phyloP scores from a whole-genome alignment of 2,329 filamentous ascomycete species.

The Lomentospora prolificans region DNA sequence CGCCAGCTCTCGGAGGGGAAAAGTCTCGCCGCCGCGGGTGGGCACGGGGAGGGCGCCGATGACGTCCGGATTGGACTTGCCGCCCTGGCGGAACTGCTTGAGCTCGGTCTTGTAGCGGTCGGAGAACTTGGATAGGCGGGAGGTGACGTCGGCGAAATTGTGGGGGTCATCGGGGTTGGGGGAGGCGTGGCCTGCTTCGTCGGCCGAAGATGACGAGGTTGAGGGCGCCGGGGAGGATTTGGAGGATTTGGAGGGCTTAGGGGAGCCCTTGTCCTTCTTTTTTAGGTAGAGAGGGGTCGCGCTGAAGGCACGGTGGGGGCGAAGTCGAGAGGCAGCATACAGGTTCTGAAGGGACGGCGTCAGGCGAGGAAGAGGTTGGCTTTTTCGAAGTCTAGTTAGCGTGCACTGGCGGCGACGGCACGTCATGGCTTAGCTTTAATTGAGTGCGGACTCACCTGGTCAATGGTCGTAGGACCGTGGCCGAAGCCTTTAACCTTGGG shows the following conservation, averaged over 20 bases:
- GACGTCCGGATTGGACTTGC: constrained; percentile 40
- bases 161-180: constrained; percentile 33
- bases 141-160: constrained; percentile 37
- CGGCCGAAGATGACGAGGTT: constrained; percentile 14
- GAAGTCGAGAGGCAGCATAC: neutral
- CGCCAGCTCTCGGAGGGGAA: constrained; percentile 45
- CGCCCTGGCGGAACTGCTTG: constrained; percentile 30
- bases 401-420: no score
- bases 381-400: no score
- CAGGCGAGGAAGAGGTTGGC: constrained; percentile 1
- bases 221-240: constrained; percentile 13
- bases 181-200: constrained; percentile 17
- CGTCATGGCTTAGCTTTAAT: no score
- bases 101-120: constrained; percentile 30
- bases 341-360: neutral
- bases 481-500: constrained; percentile 5
- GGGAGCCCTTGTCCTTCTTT: constrained; percentile 19
- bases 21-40: constrained; percentile 20
- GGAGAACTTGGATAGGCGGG: constrained; percentile 30
- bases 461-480: neutral
- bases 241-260: constrained; percentile 12
- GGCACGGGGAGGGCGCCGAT: constrained; percentile 35
- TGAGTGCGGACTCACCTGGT: neutral
- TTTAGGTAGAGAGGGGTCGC: constrained; percentile 21
- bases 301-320: constrained; percentile 19